Base-by-base conservation (phyloP, 306 rosid species). In the Lathyrus sativus region DNA sequence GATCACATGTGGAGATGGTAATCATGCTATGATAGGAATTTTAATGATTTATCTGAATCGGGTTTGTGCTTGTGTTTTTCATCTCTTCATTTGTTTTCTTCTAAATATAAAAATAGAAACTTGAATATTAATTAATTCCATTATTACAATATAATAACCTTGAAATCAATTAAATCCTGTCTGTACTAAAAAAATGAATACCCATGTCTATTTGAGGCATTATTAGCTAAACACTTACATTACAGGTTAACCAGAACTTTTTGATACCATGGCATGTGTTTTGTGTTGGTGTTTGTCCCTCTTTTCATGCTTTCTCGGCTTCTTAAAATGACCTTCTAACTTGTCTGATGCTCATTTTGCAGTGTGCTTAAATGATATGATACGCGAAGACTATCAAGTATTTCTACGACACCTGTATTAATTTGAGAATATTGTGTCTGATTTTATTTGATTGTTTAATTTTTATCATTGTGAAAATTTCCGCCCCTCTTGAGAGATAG, bases 351-450 rank as follows among this genome's bases (percentile, higher is more conserved):
- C 31, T 61, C 65, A 73, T 67, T 57, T 74, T 80, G 82, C 92
- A 92, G 98, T 76, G 98, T 86, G 11, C 85, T 92, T 79, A 92
- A 92, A 81, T 92, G 88, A 92, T 74, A 14, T 50, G 79, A 79
- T 42, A 26, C 51, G 38, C 44, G 61, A 41, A 45, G 72, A 69
- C 18, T 33, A 31, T 76, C 22, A 43, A 37, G 78, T 10, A 39
- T 42, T 68, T 43, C 19, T n/a, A 31, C 7, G 76, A 71, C 66
- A 62, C 72, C 50, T 76, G 76, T 51, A 60, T 69, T 18, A 49
- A 50, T 18, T 61, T 31, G 69, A 49, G 57, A 67, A 68, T 46
- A 15, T 72, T 18, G 62, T 67, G 74, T 74, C 29, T 68, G 80
- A 54, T 65, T 55, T 64, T 44, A 63, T 66, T 60, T 39, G 39